A percentile compares a stretch with the other conserved stretches of the same genome.
phyloP scores from a whole-genome alignment of 1,284 basidiomycete species.

The Thelephora terrestris region DNA sequence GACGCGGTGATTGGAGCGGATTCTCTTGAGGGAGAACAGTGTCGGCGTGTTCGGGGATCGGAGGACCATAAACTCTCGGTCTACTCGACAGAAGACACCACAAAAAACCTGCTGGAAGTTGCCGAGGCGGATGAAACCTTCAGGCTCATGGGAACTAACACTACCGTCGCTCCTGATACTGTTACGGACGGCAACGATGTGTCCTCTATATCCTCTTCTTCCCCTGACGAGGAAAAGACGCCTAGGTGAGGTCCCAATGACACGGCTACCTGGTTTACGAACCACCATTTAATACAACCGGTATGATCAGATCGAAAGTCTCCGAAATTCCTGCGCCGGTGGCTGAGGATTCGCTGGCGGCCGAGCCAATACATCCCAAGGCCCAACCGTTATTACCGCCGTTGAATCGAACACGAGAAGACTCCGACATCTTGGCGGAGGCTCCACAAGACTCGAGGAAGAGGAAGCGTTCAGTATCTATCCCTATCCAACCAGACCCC shows the following conservation, averaged over 20 bases:
- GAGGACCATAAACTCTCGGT: constrained; percentile 15
- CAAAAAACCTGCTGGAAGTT: neutral
- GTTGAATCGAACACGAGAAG: no score
- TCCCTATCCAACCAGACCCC: no score
- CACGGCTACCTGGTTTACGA: no score
- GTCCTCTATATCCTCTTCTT: neutral
- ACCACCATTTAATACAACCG: no score
- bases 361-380: no score
- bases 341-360: no score
- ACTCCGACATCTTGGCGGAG: no score
- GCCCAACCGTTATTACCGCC: no score
- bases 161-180: constrained; percentile 14
- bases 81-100: neutral
- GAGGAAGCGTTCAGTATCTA: no score
- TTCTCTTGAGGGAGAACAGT: neutral
- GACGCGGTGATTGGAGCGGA: constrained; percentile 23
- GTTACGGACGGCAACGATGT: constrained; percentile 4
- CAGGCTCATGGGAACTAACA: constrained; percentile 17
- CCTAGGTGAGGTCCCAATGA: no score
- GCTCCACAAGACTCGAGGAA: no score
- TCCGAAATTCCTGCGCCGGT: neutral
- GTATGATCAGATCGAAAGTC: neutral
- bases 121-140: constrained; percentile 12
- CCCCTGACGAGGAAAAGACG: neutral
- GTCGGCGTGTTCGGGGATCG: constrained; percentile 24